phyloP scores from a whole-genome alignment of 2,329 filamentous ascomycete genomes.

The Neocucurbitaria cava region DNA sequence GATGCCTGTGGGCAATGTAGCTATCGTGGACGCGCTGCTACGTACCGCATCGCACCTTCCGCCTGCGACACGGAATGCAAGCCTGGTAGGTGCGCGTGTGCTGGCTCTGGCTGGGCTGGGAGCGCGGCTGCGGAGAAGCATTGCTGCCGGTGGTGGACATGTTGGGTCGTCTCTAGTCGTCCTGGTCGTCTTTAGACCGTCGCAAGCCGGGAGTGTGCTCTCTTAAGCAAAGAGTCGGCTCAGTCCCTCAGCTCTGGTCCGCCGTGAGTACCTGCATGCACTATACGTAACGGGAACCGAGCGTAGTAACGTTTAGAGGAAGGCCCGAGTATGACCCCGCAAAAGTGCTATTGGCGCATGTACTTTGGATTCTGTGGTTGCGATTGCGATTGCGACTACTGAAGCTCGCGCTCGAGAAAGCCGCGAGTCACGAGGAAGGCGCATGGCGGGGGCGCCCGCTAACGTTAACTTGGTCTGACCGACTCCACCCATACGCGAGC shows the following conservation, averaged over 20 bases:
- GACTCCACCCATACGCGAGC: neutral
- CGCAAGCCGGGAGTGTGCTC: neutral
- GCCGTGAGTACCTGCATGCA: conserved; percentile 17
- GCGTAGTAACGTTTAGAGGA: conserved; percentile 18
- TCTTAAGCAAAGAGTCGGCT: neutral
- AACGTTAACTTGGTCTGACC: neutral
- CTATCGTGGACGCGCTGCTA: no score
- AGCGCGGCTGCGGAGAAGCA: conserved; percentile 29
- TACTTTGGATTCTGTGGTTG: no score
- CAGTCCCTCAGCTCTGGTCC: neutral
- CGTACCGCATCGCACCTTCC: conserved; percentile 65
- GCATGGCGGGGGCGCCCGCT: neutral
- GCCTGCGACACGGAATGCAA: conserved; percentile 62
- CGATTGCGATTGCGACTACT: neutral
- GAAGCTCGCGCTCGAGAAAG: neutral
- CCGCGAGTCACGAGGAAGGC: neutral
- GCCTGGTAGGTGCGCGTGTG: conserved; percentile 53
- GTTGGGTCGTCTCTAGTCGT: conserved; percentile 6
- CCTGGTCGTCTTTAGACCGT: neutral
- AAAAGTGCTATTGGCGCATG: conserved; percentile 3
- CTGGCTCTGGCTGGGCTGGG: conserved; percentile 22
- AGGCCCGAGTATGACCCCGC: conserved; percentile 11
- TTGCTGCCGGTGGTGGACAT: conserved; percentile 33
- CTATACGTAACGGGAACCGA: conserved; percentile 4
- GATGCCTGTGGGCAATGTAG: conserved; percentile 10